A percentile compares a stretch with the other conserved stretches of the same genome.
Evolutionary conservation across 176 grass and related monocot species (phyloP).

Genomic region (Dactylis glomerata): DNA sequence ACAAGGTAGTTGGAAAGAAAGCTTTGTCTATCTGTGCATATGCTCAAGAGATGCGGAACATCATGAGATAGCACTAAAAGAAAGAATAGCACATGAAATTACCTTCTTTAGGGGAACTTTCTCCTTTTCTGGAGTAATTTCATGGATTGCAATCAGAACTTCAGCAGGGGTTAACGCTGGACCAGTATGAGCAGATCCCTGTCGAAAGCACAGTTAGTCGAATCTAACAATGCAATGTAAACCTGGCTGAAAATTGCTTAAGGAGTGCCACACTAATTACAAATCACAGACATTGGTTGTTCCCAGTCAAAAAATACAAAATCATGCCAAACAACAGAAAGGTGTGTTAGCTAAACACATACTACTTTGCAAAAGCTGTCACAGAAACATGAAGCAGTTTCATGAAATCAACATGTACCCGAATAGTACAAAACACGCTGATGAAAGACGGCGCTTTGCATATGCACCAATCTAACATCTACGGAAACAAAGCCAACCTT

Average conservation of each 20-base stretch:
- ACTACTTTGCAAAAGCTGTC: background rate
- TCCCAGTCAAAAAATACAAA: background rate
- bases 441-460: background rate
- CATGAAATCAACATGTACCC: background rate
- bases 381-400: background rate
- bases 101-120: slow-evolving; percentile 90
- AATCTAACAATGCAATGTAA: background rate
- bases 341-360: background rate
- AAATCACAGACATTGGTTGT: background rate
- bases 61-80: background rate
- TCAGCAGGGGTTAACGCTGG: slow-evolving; percentile 95
- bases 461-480: slow-evolving; percentile 9
- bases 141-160: slow-evolving; percentile 98
- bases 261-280: background rate
- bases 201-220: slow-evolving; percentile 7
- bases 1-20: slow-evolving; percentile 5
- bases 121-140: slow-evolving; percentile 89
- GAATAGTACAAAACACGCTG: background rate
- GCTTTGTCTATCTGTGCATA: background rate
- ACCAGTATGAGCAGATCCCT: slow-evolving; percentile 97
- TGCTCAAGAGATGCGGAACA: slow-evolving; percentile 1
- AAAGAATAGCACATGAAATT: slow-evolving; percentile 17
- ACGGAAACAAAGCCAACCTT: background rate
- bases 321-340: slow-evolving; percentile 3
- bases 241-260: background rate